A percentile compares a stretch with the other conserved stretches of the same genome.
These are phyloP conservation scores for Geotrichum europaeum DNA, from an alignment of 1,139 yeast species.

Conservation along the genomic window DNA sequence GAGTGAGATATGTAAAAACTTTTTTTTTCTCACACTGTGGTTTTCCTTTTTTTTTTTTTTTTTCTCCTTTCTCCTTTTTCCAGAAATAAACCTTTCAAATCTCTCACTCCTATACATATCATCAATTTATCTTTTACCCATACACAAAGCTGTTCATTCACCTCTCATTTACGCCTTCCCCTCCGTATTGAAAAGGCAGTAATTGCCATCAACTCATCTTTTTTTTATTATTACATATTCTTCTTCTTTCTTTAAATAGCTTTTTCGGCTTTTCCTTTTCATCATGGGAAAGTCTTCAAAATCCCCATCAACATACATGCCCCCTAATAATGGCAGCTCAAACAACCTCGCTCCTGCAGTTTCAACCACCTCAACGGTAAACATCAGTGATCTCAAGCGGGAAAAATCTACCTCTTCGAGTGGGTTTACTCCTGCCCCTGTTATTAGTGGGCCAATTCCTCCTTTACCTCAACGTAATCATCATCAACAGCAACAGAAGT, in stretches of 20 bases:
- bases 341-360: conserved; percentile 3
- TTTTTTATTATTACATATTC: neutral
- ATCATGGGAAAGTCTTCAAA: conserved; percentile 3
- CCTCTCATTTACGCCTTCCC: neutral
- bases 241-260: neutral
- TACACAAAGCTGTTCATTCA: neutral
- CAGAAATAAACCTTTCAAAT: neutral
- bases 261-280: neutral
- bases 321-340: neutral
- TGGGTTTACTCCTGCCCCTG: conserved; percentile 12
- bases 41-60: neutral
- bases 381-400: conserved; percentile 7
- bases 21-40: neutral
- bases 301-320: neutral
- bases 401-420: conserved; percentile 8
- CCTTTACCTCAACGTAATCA: conserved; percentile 11
- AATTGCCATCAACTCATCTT: neutral
- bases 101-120: neutral
- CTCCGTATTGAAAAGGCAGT: neutral
- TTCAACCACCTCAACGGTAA: conserved; percentile 1
- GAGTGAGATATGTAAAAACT: neutral
- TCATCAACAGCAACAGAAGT: conserved; percentile 1
- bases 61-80: neutral
- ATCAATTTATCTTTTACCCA: neutral
- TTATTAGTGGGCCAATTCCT: conserved; percentile 14